These are phyloP conservation scores for Ramicandelaber brevisporus DNA, from an alignment of 192 early-diverging fungal species.

Conservation along the genomic window DNA sequence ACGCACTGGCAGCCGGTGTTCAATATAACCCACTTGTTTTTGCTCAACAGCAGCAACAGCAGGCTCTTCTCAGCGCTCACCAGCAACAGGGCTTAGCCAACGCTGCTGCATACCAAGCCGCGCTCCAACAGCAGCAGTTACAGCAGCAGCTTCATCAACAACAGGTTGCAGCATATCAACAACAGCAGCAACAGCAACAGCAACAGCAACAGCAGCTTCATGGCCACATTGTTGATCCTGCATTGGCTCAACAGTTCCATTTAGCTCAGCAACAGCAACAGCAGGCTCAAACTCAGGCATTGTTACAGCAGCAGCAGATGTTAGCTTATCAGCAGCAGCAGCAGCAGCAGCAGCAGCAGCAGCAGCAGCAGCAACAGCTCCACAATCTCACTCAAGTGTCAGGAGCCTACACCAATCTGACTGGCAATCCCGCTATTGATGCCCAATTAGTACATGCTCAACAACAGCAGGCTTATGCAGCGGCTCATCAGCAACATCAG, in stretches of 20 bases:
- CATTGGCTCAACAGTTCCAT: no score
- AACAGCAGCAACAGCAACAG: conserved; percentile 1
- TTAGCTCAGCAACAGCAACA: conserved; percentile 16
- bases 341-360: conserved; percentile 12
- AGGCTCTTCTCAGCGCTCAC: conserved; percentile 7
- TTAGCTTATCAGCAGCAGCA: conserved; percentile 7
- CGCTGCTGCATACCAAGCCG: no score
- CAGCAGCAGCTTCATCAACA: conserved; percentile 6
- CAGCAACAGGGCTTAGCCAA: conserved; percentile 6
- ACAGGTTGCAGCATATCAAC: neutral
- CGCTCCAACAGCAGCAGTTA: conserved; percentile 6
- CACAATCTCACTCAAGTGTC: conserved; percentile 5
- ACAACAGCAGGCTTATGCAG: conserved; percentile 7
- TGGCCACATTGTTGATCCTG: no score
- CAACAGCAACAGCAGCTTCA: no score
- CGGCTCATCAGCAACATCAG: conserved; percentile 3
- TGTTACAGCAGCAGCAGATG: no score
- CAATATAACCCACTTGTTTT: conserved; percentile 14
- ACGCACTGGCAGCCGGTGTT: no score
- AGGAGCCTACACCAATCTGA: conserved; percentile 7
- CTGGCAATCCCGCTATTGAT: conserved; percentile 1
- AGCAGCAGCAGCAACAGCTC: conserved; percentile 8
- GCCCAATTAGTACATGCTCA: conserved; percentile 4
- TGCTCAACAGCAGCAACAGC: conserved; percentile 17
- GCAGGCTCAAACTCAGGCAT: no score